Evolutionary conservation across 1,139 yeast genomes (phyloP), one percentile per base, ranked within the genome.

Genomic region (Entelexis sorbosivorans): DNA sequence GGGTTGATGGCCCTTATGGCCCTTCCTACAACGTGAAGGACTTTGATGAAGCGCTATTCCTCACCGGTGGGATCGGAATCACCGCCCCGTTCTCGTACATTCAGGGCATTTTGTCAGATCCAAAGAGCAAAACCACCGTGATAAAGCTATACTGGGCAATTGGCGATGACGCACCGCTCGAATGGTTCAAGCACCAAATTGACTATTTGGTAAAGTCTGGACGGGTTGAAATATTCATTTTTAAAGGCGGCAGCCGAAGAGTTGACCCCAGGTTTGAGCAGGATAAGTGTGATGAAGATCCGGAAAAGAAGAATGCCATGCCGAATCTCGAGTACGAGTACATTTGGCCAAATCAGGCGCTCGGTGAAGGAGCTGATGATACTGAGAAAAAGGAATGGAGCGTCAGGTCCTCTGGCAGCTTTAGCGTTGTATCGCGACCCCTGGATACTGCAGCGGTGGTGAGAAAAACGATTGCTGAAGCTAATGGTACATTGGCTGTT

Each of bases 31-130:
- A 81, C 64, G 50, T 76, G 49, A 69, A 70, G 48, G 71, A 72
- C 50, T 79, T 73, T 61, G 76, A 75, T 47, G 73, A 73, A 48
- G 63, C 71, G 10, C 63, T 78, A 5, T 68, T 79, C 52, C 58
- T 80, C 52, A 75, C 78, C 2, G 81, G 84, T 56, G 85, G 86
- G 52, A 80, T 79, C 56, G 89, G 89, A 60, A 70, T 82, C 52
- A 81, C 88, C 1, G 79, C 80, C 0, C 53, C 60, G 4, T 59
- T 64, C 62, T 53, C 63, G 7, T 60, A 63, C 49, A 60, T 65
- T 9, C 54, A 58, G 36, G 52, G 52, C 17, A 47, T 63, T 9
- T 24, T 48, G 9, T 14, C 28, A 14, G 14, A 50, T 13, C 36
- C 46, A 54, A 24, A 31, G 2, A 35, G 40, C 6, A 43, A 22